Evolutionary conservation across 305 asterid genomes (phyloP).

Genomic region (Rubia occidens): DNA sequence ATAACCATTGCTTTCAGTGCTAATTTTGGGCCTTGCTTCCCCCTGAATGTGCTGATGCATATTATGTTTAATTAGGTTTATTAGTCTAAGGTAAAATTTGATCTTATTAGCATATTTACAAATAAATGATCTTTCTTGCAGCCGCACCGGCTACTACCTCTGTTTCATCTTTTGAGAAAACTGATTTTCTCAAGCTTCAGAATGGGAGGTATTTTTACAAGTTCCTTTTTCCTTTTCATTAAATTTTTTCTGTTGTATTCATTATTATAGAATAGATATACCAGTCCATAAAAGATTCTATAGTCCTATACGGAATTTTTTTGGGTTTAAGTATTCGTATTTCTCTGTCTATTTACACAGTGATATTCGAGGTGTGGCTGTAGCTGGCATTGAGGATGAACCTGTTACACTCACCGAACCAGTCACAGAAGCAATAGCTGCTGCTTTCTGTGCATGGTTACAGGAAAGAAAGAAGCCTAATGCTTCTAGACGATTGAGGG

Average conservation of each 20-base stretch:
- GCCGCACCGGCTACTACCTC: constrained; percentile 54
- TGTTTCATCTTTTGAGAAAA: constrained; percentile 47
- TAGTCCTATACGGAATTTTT: background rate
- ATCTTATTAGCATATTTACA: constrained; percentile 14
- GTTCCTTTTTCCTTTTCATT: background rate
- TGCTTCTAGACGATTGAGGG: constrained; percentile 52
- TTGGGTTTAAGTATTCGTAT: background rate
- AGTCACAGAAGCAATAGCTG: constrained; percentile 93
- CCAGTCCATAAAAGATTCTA: background rate
- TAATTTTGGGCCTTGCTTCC: background rate
- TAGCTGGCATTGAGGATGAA: constrained; percentile 92
- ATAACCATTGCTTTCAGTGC: background rate
- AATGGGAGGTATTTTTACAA: constrained; percentile 67
- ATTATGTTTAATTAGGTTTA: background rate
- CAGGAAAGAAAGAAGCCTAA: constrained; percentile 53
- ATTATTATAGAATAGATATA: background rate
- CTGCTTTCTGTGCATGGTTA: constrained; percentile 90
- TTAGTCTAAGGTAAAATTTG: background rate
- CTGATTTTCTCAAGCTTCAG: constrained; percentile 90
- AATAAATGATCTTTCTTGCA: constrained; percentile 37
- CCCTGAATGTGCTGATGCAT: background rate
- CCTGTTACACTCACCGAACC: constrained; percentile 72
- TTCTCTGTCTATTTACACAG: constrained; percentile 28
- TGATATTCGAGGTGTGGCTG: constrained; percentile 97
- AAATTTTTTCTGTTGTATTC: background rate